Evolutionary conservation across 495 filamentous ascomycete genomes (phyloP).

Genomic region (Talaromyces nanjingensis): DNA sequence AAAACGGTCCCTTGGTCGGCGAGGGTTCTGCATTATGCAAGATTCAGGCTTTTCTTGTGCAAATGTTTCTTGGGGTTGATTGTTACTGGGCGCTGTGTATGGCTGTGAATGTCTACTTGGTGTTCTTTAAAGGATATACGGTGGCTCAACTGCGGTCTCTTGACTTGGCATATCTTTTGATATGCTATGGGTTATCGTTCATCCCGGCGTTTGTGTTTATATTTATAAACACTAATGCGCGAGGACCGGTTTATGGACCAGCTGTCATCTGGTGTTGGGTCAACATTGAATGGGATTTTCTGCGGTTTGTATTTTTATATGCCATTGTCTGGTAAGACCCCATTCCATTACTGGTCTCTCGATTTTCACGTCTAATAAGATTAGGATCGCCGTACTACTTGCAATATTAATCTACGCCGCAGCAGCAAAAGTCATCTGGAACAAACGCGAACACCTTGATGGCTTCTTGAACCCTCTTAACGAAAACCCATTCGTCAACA

Average conservation of each 20-base stretch:
- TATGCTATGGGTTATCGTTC: slow-evolving; percentile 62
- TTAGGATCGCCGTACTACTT: slow-evolving; percentile 46
- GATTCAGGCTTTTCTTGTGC: slow-evolving; percentile 58
- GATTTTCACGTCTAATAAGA: neutral
- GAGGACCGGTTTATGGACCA: slow-evolving; percentile 55
- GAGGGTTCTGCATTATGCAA: slow-evolving; percentile 49
- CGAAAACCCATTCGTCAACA: slow-evolving; percentile 38
- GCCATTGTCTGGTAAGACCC: slow-evolving; percentile 60
- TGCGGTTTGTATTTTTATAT: slow-evolving; percentile 66
- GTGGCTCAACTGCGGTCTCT: slow-evolving; percentile 52
- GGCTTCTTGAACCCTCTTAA: slow-evolving; percentile 33
- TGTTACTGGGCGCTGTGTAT: slow-evolving; percentile 68
- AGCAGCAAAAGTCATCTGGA: slow-evolving; percentile 56
- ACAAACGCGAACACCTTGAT: slow-evolving; percentile 23
- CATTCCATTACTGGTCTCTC: neutral
- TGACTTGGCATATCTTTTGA: slow-evolving; percentile 56
- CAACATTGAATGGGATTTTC: slow-evolving; percentile 52
- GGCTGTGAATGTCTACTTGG: slow-evolving; percentile 74
- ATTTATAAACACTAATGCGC: slow-evolving; percentile 37
- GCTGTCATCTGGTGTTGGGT: slow-evolving; percentile 80
- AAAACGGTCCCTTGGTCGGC: slow-evolving; percentile 30
- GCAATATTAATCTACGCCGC: slow-evolving; percentile 60
- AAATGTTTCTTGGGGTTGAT: slow-evolving; percentile 51
- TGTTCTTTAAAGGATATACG: slow-evolving; percentile 62
- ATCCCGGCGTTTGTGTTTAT: slow-evolving; percentile 55